phyloP scores from a whole-genome alignment of 345 rosid genomes.

The Ricinus communis region DNA sequence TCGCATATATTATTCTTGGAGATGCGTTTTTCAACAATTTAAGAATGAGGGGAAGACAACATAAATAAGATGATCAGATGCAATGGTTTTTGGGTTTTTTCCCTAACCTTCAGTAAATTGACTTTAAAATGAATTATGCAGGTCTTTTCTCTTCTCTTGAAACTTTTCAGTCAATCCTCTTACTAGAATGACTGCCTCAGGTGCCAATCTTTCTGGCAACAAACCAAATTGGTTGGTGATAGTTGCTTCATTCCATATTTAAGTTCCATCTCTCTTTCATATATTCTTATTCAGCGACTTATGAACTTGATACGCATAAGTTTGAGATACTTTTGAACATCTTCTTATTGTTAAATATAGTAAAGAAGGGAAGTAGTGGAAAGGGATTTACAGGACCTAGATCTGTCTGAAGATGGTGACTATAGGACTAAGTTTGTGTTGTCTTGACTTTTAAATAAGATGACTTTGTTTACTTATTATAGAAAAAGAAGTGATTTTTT shows the following conservation, averaged over 20 bases:
- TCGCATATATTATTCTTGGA: background rate
- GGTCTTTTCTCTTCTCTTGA: background rate
- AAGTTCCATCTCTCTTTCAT: background rate
- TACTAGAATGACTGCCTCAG: no score
- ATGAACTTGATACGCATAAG: background rate
- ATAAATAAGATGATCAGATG: no score
- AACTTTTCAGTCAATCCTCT: no score
- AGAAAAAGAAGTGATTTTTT: background rate
- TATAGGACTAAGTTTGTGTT: background rate
- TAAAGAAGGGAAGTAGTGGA: background rate
- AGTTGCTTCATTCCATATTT: background rate
- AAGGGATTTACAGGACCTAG: no score
- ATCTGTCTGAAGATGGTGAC: background rate
- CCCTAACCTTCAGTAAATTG: no score
- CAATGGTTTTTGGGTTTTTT: no score
- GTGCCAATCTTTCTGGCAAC: no score
- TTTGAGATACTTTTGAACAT: background rate
- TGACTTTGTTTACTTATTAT: background rate
- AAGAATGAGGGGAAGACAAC: background rate
- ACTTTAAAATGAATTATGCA: background rate
- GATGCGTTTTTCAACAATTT: background rate
- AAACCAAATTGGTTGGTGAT: no score
- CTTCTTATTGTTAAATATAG: background rate
- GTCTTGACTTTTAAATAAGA: background rate
- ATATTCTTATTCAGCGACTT: background rate